Conservation (phyloP, 2,329 filamentous ascomycete species). For the Aureobasidium mangrovei region DNA sequence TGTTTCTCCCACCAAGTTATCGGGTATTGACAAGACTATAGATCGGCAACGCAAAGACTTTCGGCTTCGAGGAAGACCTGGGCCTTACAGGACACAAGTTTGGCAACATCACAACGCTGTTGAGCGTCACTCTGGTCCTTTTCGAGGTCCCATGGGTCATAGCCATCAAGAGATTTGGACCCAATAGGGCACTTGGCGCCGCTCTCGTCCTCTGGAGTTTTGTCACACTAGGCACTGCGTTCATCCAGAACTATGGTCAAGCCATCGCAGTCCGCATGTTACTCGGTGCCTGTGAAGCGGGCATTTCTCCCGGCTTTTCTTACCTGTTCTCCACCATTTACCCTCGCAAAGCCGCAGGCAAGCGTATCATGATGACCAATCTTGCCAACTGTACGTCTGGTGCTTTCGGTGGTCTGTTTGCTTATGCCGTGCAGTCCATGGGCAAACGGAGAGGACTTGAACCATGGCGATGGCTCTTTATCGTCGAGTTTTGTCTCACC, state of each 20-base stretch:
- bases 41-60: conserved; percentile 56
- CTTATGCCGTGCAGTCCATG: conserved; percentile 66
- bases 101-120: conserved; percentile 41
- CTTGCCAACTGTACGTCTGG: conserved; percentile 64
- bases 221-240: conserved; percentile 59
- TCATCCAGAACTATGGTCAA: conserved; percentile 55
- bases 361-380: conserved; percentile 60
- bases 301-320: conserved; percentile 58
- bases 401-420: conserved; percentile 62
- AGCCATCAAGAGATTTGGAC: conserved; percentile 37
- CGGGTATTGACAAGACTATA: neutral
- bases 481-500: conserved; percentile 49
- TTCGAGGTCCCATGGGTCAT: conserved; percentile 39
- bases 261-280: conserved; percentile 61
- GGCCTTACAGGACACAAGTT: conserved; percentile 55
- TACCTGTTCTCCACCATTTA: conserved; percentile 53
- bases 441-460: conserved; percentile 54
- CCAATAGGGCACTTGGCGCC: conserved; percentile 46
- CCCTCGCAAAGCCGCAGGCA: conserved; percentile 69
- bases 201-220: conserved; percentile 54
- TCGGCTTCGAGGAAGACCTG: conserved; percentile 54
- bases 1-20: too few species aligned
- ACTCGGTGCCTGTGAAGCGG: conserved; percentile 60
- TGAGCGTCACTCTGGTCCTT: conserved; percentile 39
- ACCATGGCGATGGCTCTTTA: conserved; percentile 68